phyloP scores from a whole-genome alignment of 2,329 filamentous ascomycete genomes.

The Ciborinia camelliae region DNA sequence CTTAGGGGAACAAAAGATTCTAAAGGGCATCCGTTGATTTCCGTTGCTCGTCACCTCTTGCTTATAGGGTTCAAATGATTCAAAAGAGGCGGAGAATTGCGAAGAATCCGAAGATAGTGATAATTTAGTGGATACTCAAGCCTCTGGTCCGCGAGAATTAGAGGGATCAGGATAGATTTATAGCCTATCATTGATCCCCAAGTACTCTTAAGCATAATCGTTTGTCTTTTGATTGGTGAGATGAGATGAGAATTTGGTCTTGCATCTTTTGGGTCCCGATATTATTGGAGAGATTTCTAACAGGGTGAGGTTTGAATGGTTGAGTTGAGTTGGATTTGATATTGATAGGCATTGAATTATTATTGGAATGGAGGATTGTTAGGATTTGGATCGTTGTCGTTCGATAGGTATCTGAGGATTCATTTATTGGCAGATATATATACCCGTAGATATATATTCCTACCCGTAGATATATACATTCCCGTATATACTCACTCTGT shows the following conservation, averaged over 20 bases:
- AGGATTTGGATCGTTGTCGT: too few species aligned
- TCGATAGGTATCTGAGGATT: neutral
- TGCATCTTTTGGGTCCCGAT: neutral
- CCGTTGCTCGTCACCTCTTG: slow-evolving; percentile 11
- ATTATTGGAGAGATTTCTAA: neutral
- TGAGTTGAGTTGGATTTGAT: too few species aligned
- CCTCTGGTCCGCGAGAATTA: neutral
- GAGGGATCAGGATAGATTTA: neutral
- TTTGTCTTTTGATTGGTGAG: neutral
- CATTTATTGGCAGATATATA: neutral
- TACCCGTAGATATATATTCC: too few species aligned
- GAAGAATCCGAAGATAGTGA: neutral
- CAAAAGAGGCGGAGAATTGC: slow-evolving; percentile 4
- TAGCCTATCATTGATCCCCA: slow-evolving; percentile 1
- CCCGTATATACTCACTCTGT: too few species aligned
- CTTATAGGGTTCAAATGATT: slow-evolving; percentile 16
- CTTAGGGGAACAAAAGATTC: slow-evolving; percentile 15
- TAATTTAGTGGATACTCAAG: neutral
- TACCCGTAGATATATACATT: too few species aligned
- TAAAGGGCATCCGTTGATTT: slow-evolving; percentile 3
- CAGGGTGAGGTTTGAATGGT: neutral
- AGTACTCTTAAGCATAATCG: neutral
- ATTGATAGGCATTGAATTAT: too few species aligned
- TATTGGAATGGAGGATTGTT: too few species aligned
- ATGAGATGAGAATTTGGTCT: neutral